phyloP scores from a whole-genome alignment of 2,329 filamentous ascomycete species.

The Fusarium kyushuense region DNA sequence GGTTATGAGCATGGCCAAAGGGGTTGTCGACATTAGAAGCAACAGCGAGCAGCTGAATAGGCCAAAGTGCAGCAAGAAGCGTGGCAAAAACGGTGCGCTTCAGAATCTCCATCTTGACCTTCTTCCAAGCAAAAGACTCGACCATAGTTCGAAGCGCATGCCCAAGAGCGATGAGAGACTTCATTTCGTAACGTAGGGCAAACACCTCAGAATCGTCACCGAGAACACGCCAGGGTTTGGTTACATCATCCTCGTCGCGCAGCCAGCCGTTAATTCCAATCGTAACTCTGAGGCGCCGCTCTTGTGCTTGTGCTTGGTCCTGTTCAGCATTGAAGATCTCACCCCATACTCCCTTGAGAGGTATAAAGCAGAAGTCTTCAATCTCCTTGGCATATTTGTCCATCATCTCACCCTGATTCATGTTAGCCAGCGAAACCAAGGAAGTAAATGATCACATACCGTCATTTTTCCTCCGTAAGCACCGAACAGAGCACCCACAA shows the following conservation, averaged over 20 bases:
- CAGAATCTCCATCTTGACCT: constrained; percentile 80
- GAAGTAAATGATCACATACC: constrained; percentile 45
- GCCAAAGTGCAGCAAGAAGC: constrained; percentile 77
- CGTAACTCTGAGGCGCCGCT: constrained; percentile 76
- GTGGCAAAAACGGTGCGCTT: constrained; percentile 77
- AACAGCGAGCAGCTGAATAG: constrained; percentile 73
- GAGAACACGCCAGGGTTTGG: constrained; percentile 82
- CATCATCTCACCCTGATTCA: constrained; percentile 77
- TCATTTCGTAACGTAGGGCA: constrained; percentile 85
- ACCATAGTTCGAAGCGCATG: constrained; percentile 78
- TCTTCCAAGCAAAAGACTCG: constrained; percentile 78
- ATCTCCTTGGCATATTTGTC: constrained; percentile 89
- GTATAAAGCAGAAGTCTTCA: constrained; percentile 83
- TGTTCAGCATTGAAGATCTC: constrained; percentile 35
- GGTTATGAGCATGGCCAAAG: constrained; percentile 79
- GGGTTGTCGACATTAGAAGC: constrained; percentile 82
- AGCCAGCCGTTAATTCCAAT: constrained; percentile 93
- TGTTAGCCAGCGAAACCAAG: constrained; percentile 24
- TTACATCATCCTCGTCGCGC: constrained; percentile 77
- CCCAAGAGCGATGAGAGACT: constrained; percentile 80
- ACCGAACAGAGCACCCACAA: constrained; percentile 89
- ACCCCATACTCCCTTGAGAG: constrained; percentile 67
- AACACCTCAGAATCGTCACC: constrained; percentile 81
- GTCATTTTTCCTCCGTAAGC: constrained; percentile 86
- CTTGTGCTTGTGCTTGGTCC: constrained; percentile 44